Evolutionary conservation across 139 green algal species (phyloP).

Genomic region (Astrephomene gubernaculifera): DNA sequence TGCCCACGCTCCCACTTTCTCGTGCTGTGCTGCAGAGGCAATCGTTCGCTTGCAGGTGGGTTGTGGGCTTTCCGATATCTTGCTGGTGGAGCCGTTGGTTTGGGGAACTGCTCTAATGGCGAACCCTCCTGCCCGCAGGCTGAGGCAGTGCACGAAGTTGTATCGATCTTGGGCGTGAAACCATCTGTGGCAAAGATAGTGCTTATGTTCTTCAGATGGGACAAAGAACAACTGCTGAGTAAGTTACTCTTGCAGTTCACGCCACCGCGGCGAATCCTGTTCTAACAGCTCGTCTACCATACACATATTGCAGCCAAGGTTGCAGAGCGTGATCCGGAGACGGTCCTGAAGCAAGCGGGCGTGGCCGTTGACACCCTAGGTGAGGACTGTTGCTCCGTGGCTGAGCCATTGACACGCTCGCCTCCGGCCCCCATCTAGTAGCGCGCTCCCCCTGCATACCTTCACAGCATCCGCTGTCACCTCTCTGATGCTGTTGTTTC

Average conservation of each 20-base stretch:
- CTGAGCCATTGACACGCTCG: too few relatives aligned
- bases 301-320: slow-evolving; percentile 11
- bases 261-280: too few relatives aligned
- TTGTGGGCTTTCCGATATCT: neutral
- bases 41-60: slow-evolving; percentile 55
- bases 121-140: slow-evolving; percentile 51
- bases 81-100: slow-evolving; percentile 2
- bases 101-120: neutral
- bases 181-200: slow-evolving; percentile 68
- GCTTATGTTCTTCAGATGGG: slow-evolving; percentile 83
- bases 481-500: neutral
- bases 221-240: slow-evolving; percentile 72
- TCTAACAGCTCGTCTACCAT: too few relatives aligned
- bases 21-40: slow-evolving; percentile 2
- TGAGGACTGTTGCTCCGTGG: too few relatives aligned
- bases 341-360: slow-evolving; percentile 26
- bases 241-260: neutral
- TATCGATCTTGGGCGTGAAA: slow-evolving; percentile 72
- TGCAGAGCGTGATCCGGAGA: slow-evolving; percentile 24
- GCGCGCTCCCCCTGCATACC: too few relatives aligned
- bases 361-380: slow-evolving; percentile 12
- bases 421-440: too few relatives aligned
- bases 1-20: too few relatives aligned
- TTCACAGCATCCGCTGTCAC: neutral
- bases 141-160: slow-evolving; percentile 67